Percentiles rank a stretch among this genome's conserved stretches.
Evolutionary conservation across 257 asterid species (phyloP).

Genomic region (Solanum dulcamara): DNA sequence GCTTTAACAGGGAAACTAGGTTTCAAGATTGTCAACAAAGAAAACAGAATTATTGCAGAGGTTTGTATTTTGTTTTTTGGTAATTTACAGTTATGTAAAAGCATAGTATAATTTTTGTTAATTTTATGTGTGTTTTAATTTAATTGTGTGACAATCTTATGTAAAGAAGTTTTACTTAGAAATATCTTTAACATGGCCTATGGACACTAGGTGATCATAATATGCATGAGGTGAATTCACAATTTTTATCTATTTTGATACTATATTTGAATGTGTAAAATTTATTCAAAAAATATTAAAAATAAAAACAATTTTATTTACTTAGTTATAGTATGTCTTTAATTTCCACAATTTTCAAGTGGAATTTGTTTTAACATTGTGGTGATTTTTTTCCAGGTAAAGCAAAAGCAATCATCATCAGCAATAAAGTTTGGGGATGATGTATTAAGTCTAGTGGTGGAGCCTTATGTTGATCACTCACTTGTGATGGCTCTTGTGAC

Average conservation of each 20-base stretch:
- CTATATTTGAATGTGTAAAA: not conserved
- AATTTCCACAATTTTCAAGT: not conserved
- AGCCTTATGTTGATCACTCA: slow-evolving; percentile 42
- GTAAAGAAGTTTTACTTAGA: too few relatives aligned
- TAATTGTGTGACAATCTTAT: not conserved
- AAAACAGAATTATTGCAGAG: slow-evolving; percentile 30
- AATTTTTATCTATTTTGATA: too few relatives aligned
- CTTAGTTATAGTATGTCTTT: too few relatives aligned
- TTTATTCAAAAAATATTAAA: too few relatives aligned
- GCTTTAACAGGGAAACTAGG: slow-evolving; percentile 12
- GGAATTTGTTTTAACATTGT: not conserved
- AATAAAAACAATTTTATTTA: too few relatives aligned
- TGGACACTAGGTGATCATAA: too few relatives aligned
- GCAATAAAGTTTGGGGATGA: slow-evolving; percentile 50
- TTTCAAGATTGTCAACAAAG: slow-evolving; percentile 22
- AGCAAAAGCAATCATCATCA: slow-evolving; percentile 24
- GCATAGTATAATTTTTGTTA: not conserved
- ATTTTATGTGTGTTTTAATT: not conserved
- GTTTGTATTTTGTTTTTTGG: slow-evolving; percentile 2
- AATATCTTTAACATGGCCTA: too few relatives aligned
- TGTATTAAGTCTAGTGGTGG: slow-evolving; percentile 46
- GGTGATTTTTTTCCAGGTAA: slow-evolving; percentile 21
- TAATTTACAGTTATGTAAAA: not conserved
- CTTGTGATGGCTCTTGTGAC: slow-evolving; percentile 47
- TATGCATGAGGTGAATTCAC: too few relatives aligned